Base-by-base conservation (phyloP, 441 rosid genomes). In the Theobroma grandiflorum region DNA sequence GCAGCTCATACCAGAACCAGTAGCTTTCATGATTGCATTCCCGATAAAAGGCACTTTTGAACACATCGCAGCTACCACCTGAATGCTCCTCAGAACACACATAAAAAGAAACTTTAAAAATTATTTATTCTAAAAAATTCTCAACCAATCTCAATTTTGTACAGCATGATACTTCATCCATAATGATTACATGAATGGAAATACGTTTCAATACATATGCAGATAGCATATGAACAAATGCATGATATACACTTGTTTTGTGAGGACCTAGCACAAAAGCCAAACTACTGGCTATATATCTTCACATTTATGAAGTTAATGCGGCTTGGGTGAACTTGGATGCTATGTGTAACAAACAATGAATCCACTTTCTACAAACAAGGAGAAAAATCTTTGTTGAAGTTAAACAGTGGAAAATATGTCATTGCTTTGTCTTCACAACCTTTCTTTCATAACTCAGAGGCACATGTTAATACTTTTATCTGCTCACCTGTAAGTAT, bases 21-120 rank as follows among this genome's bases (percentile, higher is more conserved):
- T 90, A 57, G 97, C 96, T 86, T 90, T 92, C 88, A 91, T 90
- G 68, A 96, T 91, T 65, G 99, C 98, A 75, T 88, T 90, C 80
- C 98, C 89, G 75, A 96, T 90, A 49, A 91, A 83, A 80, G 99
- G 98, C 76, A 93, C 98, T 84, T 94, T 94, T 66, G 97, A 91
- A 85, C 98, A 96, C 98, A 96, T 96, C 74, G 96, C 92, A 82
- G 97, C 96, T 63, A 96, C 88, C 85, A 94, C 94, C 99, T 96
- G 92, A 90, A 83, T 61, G 78, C 57, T 84, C 81, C 80, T 84
- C 80, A 69, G 20, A 76, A 81, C 66, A 85, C 75, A 69, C 53
- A 77, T 71, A 50, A 63, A 53, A 40, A 58, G 2, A 20, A 49
- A 15, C 33, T 20, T n/a, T n/a, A n/a, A 31, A 73, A 37, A 11